Evolutionary conservation across 768 basidiomycete species (phyloP).

Genomic region (Pleurotus pulmonarius): DNA sequence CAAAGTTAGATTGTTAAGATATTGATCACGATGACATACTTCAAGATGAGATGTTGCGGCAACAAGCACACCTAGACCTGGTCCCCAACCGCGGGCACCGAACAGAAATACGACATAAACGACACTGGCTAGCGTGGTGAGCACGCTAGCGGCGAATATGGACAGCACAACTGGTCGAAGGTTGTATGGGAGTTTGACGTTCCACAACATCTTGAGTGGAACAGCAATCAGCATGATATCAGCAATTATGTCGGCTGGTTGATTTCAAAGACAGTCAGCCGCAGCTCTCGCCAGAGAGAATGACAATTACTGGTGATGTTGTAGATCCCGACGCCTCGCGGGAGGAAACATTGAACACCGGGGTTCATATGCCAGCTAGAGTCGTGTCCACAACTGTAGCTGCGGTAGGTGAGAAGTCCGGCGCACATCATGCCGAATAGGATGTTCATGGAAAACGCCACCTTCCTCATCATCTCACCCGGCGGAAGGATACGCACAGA

Average conservation of each 20-base stretch:
- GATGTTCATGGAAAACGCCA: background rate
- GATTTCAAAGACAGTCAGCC: no score
- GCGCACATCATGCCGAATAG: conserved; percentile 1
- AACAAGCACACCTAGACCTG: background rate
- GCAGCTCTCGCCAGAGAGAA: no score
- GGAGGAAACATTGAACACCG: background rate
- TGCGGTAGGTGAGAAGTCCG: background rate
- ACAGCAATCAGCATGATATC: conserved; percentile 14
- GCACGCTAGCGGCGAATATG: conserved; percentile 16
- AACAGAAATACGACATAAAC: background rate
- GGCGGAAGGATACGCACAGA: conserved; percentile 12
- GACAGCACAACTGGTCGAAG: conserved; percentile 14
- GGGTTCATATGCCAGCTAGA: background rate
- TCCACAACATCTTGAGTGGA: conserved; percentile 15
- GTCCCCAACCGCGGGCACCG: background rate
- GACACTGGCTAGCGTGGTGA: conserved; percentile 9
- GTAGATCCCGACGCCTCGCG: background rate
- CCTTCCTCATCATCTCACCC: background rate
- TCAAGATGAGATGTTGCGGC: conserved; percentile 3
- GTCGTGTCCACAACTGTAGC: background rate
- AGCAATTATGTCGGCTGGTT: conserved; percentile 14
- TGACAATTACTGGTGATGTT: no score
- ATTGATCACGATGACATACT: conserved; percentile 5
- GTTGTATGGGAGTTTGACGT: conserved; percentile 9
- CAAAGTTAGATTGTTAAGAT: background rate